Evolutionary conservation across 1,284 basidiomycete genomes (phyloP), one percentile per base, ranked within the genome.

Genomic region (Microbotryum intermedium): DNA sequence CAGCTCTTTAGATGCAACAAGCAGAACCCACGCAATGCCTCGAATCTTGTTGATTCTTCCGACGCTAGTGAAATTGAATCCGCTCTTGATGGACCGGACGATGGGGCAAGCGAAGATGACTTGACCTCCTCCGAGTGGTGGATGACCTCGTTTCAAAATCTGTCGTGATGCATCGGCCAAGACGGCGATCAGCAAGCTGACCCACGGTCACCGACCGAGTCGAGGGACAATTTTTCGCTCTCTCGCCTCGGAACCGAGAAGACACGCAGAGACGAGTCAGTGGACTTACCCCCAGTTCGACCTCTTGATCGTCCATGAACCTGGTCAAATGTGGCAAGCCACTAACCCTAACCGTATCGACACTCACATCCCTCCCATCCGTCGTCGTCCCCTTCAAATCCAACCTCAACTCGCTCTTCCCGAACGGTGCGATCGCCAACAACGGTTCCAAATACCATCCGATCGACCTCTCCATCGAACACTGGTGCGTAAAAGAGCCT

Each of bases 361-460:
- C 94, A 39, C 88, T 90, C 64, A 94, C 84, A 72, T 94, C 90
- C 64, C 83, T 78, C 50, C 88, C 87, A 71, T 91, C 74, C 1
- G 90, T 90, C 0, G 95, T 98, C 59, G 98, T 85, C 2, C 95
- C 95, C 60, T 82, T 81, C 52, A 98, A 75, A 1, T 85, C 92
- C 26, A 97, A 74, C 50, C 85, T 80, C 50, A 98, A 73, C 4
- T 91, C 85, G 68, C 84, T 87, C 78, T 98, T 98, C 39, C 90
- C 82, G 73, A 98, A 98, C 0, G 93, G 91, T 1, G 90, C 93
- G 2, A 98, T 79, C 76, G 90, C 87, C 11, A 95, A 79, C 5
- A 97, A 74, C 30, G 91, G 87, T 72, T 98, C 94, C 30, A 98
- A 78, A 74, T 89, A 98, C 77, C 97, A 98, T 10, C 95, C 94